Percentiles rank a stretch among this genome's conserved stretches.
These are phyloP conservation scores for Sporodiniella umbellata DNA, from an alignment of 371 early-diverging fungal genomes.

Conservation along the genomic window DNA sequence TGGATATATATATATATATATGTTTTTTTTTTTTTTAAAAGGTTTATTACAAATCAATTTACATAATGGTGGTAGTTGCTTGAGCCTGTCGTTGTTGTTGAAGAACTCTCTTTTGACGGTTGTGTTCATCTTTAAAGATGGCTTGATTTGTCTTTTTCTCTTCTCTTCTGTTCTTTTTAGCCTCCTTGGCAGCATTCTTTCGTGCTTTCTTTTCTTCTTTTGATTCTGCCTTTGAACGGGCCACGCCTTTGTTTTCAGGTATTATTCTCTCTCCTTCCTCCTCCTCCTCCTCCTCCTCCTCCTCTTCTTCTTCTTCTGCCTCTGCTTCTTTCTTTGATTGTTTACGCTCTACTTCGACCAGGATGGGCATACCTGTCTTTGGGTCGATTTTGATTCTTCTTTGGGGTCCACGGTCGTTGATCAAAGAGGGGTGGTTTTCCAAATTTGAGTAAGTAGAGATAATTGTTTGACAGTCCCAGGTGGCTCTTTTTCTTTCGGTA, in stretches of 20 bases:
- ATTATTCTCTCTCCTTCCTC: slow-evolving; percentile 49
- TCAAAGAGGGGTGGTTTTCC: slow-evolving; percentile 77
- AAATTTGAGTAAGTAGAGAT: slow-evolving; percentile 81
- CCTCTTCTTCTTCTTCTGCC: slow-evolving; percentile 23
- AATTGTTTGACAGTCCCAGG: slow-evolving; percentile 83
- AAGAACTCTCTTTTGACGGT: slow-evolving; percentile 47
- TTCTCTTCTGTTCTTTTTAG: slow-evolving; percentile 65
- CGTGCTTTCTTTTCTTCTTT: slow-evolving; percentile 88
- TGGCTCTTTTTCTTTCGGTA: slow-evolving; percentile 49
- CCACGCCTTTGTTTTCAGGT: slow-evolving; percentile 49
- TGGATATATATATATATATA: no score
- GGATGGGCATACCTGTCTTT: slow-evolving; percentile 65
- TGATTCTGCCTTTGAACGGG: slow-evolving; percentile 73
- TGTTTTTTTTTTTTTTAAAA: neutral
- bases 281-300: slow-evolving; percentile 38
- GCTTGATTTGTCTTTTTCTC: slow-evolving; percentile 75
- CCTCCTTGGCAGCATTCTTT: slow-evolving; percentile 81
- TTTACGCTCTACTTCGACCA: slow-evolving; percentile 48
- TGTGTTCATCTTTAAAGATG: slow-evolving; percentile 68
- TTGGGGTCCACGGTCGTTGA: slow-evolving; percentile 48
- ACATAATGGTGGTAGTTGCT: slow-evolving; percentile 44
- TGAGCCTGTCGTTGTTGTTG: slow-evolving; percentile 49
- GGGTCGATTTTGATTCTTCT: slow-evolving; percentile 57
- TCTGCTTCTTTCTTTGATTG: slow-evolving; percentile 13
- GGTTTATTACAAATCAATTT: slow-evolving; percentile 1